Conservation (phyloP, 139 green algal genomes). For the Chlorella sp. region DNA sequence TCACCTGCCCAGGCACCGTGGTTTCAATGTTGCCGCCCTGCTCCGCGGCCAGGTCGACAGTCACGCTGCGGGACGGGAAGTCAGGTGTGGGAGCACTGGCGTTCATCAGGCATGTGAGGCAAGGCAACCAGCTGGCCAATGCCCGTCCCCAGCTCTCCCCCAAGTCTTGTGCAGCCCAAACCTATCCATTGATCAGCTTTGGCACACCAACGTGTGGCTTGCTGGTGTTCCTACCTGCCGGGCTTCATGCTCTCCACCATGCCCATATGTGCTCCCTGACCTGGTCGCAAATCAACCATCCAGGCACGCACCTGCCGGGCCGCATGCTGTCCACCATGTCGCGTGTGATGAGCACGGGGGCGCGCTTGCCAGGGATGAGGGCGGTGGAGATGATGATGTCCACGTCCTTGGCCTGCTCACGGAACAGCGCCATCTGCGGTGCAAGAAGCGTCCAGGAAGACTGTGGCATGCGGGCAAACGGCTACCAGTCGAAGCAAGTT, state of each 20-base stretch:
- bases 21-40: conserved; percentile 76
- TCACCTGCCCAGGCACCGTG: conserved; percentile 48
- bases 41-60: conserved; percentile 87
- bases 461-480: too few species aligned
- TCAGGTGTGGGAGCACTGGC: too few species aligned
- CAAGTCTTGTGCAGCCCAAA: too few species aligned
- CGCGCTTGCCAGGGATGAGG: conserved; percentile 82
- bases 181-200: too few species aligned
- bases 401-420: conserved; percentile 80
- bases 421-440: conserved; percentile 62
- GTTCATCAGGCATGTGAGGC: too few species aligned
- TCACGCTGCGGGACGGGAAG: conserved; percentile 50
- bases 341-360: conserved; percentile 83
- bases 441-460: not conserved
- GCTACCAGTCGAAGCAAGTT: too few species aligned
- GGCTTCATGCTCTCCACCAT: not conserved
- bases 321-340: conserved; percentile 87
- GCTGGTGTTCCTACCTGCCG: too few species aligned
- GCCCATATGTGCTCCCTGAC: too few species aligned
- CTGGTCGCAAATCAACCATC: too few species aligned
- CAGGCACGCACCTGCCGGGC: conserved; percentile 61
- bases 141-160: too few species aligned
- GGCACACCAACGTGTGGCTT: too few species aligned
- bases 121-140: too few species aligned
- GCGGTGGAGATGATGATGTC: conserved; percentile 95